A percentile compares a stretch with the other conserved stretches of the same genome.
Evolutionary conservation across 257 asterid species (phyloP).

Genomic region (Cynanchum wilfordii): DNA sequence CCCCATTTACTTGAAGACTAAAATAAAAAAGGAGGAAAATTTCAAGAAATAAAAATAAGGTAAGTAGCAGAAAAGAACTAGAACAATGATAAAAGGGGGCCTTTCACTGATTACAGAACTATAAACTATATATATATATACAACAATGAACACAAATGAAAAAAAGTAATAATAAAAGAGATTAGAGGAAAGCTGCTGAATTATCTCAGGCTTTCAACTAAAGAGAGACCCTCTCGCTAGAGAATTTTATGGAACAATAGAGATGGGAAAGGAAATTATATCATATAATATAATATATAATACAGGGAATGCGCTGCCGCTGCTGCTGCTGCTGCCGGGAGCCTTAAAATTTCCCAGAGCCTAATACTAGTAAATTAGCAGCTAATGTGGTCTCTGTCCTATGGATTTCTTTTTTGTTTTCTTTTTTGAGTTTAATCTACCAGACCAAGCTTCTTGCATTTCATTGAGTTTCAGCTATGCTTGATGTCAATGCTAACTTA

Average conservation of each 20-base stretch:
- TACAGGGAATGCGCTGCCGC: slow-evolving; percentile 1
- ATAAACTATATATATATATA: neutral
- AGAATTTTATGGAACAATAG: slow-evolving; percentile 1
- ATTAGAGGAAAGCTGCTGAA: slow-evolving; percentile 13
- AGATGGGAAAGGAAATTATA: slow-evolving; percentile 1
- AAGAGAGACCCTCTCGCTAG: neutral
- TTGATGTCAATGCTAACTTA: slow-evolving; percentile 50
- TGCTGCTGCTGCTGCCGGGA: slow-evolving; percentile 7
- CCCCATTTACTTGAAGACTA: too few species aligned
- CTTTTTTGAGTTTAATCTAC: neutral
- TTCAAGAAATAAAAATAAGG: neutral
- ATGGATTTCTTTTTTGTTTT: neutral
- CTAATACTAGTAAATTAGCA: neutral
- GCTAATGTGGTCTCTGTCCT: slow-evolving; percentile 2
- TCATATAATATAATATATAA: neutral
- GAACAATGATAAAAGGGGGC: neutral
- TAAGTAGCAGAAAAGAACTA: neutral
- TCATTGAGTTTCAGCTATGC: slow-evolving; percentile 39
- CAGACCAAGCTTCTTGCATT: neutral
- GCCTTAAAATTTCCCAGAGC: slow-evolving; percentile 28
- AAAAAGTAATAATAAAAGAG: slow-evolving; percentile 6
- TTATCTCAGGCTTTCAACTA: slow-evolving; percentile 9
- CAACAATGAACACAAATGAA: slow-evolving; percentile 6
- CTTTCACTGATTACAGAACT: slow-evolving; percentile 13
- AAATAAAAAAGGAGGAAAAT: too few species aligned